Evolutionary conservation across 2,329 filamentous ascomycete genomes (phyloP), one percentile per base, ranked within the genome.

Genomic region (Fusarium ramigenum): DNA sequence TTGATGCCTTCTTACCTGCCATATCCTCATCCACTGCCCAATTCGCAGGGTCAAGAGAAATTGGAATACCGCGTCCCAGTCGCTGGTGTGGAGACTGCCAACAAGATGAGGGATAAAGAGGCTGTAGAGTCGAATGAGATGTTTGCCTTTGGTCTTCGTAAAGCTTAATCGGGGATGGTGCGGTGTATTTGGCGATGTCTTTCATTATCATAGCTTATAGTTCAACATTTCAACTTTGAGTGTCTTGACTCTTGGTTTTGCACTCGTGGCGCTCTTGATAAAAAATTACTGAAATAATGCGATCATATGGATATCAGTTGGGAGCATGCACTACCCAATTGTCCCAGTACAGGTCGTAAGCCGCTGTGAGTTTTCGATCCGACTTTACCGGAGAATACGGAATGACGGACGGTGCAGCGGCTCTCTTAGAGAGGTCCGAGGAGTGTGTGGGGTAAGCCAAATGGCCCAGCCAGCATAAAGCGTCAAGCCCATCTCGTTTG

Each of bases 1-100:
- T 72, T 91, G 40, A 73, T 92, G 59, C 81, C 81, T 3, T 79
- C 93, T 60, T 93, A 89, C 69, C 84, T 93, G 0, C 87, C 88
- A 0, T 93, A 90, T 70, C 90, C 90, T 0, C 88, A 91, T 75
- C 70, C 84, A 0, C 67, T 91, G 0, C 80, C 84, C 0, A 83
- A 80, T 18, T 84, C 68, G 5, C 60, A 49, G 7, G 40, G 44
- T 7, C 83, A 78, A 72, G 53, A 36, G 59, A 65, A 39, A 25
- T 36, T 80, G 3, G 78, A 82, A 60, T 82, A 80, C 30, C 75
- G 74, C 10, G 73, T 82, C 10, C 81, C 81, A 2, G 78, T 82
- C 3, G 75, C 73, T 2, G 81, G 81, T 0, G 44, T 70, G 5
- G 80, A 82, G 25, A 78, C 78, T 28, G 78, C 80, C 4, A 56